Evolutionary conservation across 495 filamentous ascomycete species (phyloP).

Genomic region (Lasiosphaeria ovina): DNA sequence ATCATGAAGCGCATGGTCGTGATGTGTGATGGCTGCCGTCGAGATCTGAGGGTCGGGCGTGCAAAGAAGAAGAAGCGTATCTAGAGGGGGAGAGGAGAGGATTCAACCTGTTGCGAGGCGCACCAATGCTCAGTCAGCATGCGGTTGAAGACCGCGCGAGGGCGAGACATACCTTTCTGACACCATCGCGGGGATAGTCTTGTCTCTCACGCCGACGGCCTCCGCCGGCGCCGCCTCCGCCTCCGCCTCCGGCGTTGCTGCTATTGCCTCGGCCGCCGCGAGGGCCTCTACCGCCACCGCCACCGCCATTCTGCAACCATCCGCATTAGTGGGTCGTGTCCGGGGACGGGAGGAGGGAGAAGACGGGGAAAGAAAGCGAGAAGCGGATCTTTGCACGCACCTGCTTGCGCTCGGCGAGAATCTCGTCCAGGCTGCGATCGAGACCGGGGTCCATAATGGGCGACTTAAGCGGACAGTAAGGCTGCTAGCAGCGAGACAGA

Average conservation of each 20-base stretch:
- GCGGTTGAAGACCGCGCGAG: background rate
- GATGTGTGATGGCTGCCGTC: slow-evolving; percentile 29
- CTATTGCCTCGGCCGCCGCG: slow-evolving; percentile 9
- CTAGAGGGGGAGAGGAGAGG: slow-evolving; percentile 28
- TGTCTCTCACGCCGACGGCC: slow-evolving; percentile 56
- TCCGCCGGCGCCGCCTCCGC: slow-evolving; percentile 46
- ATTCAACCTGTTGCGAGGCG: slow-evolving; percentile 32
- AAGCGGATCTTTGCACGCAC: slow-evolving; percentile 18
- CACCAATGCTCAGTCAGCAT: background rate
- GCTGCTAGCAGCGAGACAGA: too few species aligned
- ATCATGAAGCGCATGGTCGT: slow-evolving; percentile 29
- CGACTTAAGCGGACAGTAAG: background rate
- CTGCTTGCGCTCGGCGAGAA: slow-evolving; percentile 76
- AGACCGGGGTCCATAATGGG: slow-evolving; percentile 35
- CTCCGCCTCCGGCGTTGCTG: slow-evolving; percentile 25
- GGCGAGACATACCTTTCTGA: slow-evolving; percentile 67
- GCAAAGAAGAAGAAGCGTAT: slow-evolving; percentile 13
- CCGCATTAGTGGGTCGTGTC: slow-evolving; percentile 6
- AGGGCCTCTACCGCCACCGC: slow-evolving; percentile 6
- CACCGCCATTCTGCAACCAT: slow-evolving; percentile 16
- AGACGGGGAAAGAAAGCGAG: background rate
- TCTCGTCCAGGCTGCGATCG: slow-evolving; percentile 83
- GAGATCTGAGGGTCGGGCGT: slow-evolving; percentile 22
- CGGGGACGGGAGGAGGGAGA: slow-evolving; percentile 1
- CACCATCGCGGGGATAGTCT: slow-evolving; percentile 68